phyloP scores from a whole-genome alignment of 192 early-diverging fungal genomes.

The Martensiomyces pterosporus region DNA sequence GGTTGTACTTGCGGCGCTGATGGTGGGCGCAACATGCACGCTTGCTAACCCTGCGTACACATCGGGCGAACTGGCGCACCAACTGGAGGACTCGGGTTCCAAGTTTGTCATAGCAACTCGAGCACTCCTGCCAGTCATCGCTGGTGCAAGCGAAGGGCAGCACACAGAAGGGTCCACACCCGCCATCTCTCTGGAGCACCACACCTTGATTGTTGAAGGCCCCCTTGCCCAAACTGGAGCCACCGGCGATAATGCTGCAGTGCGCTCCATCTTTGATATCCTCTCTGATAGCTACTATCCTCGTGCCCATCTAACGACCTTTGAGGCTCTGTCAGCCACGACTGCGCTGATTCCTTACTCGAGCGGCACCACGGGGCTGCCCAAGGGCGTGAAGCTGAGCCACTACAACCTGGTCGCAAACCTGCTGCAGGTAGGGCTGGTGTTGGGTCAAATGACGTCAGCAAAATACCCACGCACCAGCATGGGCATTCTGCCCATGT shows the following conservation, averaged over 20 bases:
- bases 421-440: slow-evolving; percentile 22
- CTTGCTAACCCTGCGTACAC: slow-evolving; percentile 25
- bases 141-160: neutral
- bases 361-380: slow-evolving; percentile 55
- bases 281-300: neutral
- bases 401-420: slow-evolving; percentile 59
- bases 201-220: neutral
- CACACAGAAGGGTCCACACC: neutral
- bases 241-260: no score
- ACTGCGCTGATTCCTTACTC: slow-evolving; percentile 27
- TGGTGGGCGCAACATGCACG: slow-evolving; percentile 53
- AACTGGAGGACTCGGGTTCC: slow-evolving; percentile 55
- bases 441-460: neutral
- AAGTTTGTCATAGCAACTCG: slow-evolving; percentile 8
- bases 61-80: slow-evolving; percentile 56
- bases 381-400: slow-evolving; percentile 55
- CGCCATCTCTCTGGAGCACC: neutral
- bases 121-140: neutral
- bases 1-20: slow-evolving; percentile 55
- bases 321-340: neutral
- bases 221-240: no score
- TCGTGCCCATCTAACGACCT: slow-evolving; percentile 38
- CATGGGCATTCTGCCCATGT: slow-evolving; percentile 50
- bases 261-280: neutral
- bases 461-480: neutral